phyloP scores from a whole-genome alignment of 2,329 filamentous ascomycete species.

The Emydomyces testavorans region DNA sequence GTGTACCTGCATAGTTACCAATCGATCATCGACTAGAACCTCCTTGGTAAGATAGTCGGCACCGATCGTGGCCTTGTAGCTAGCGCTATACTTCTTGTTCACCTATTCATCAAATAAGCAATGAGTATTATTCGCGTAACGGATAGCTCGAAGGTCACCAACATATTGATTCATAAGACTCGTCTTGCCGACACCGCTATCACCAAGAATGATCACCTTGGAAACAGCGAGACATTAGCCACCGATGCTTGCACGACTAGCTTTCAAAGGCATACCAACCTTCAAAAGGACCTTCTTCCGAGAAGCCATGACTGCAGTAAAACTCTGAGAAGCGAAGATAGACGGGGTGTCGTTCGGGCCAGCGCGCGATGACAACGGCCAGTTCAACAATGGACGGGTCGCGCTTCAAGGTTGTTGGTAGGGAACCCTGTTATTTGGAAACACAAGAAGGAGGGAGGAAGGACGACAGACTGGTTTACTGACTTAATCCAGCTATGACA shows the following conservation, averaged over 20 bases:
- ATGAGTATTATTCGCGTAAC: not conserved
- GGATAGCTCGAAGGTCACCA: conserved; percentile 32
- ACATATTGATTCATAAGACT: conserved; percentile 99
- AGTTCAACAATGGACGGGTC: too few relatives aligned
- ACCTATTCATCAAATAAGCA: conserved; percentile 49
- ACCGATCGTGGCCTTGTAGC: conserved; percentile 98
- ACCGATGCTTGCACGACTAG: not conserved
- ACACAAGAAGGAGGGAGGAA: not conserved
- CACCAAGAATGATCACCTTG: conserved; percentile 95
- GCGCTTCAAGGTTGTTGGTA: too few relatives aligned
- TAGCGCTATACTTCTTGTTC: conserved; percentile 99
- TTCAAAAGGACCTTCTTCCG: conserved; percentile 86
- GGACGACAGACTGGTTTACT: not conserved
- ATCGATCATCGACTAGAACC: conserved; percentile 88
- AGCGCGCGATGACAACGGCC: not conserved
- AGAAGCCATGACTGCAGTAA: conserved; percentile 51
- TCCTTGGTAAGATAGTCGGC: conserved; percentile 98
- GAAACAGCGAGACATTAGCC: conserved; percentile 6
- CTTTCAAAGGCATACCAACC: conserved; percentile 39
- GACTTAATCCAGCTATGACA: not conserved
- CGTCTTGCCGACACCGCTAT: conserved; percentile 98
- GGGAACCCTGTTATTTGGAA: too few relatives aligned
- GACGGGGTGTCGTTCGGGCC: not conserved
- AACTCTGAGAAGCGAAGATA: not conserved
- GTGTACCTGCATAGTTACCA: conserved; percentile 95